These are phyloP conservation scores for Mortierella antarctica DNA, from an alignment of 192 early-diverging fungal genomes.

Conservation along the genomic window DNA sequence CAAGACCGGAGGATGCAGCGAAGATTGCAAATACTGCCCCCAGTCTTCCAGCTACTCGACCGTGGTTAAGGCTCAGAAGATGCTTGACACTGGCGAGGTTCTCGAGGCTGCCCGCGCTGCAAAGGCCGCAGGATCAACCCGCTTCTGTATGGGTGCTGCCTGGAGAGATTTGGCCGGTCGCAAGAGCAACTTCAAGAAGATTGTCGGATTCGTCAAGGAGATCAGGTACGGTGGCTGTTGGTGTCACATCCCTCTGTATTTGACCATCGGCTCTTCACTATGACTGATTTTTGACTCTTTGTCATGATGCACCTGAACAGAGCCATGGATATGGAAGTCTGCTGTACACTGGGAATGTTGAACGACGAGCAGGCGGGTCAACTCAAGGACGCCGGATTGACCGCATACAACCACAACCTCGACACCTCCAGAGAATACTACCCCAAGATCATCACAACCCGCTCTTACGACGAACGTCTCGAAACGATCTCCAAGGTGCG, in stretches of 20 bases:
- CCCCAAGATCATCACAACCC: constrained; percentile 86
- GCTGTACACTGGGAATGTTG: constrained; percentile 88
- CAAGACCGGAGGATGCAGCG: constrained; percentile 87
- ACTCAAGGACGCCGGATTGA: constrained; percentile 85
- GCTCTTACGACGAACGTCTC: constrained; percentile 82
- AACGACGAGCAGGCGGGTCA: constrained; percentile 75
- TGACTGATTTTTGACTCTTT: not conserved
- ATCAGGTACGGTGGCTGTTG: constrained; percentile 64
- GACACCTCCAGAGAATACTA: constrained; percentile 85
- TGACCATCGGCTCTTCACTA: not conserved
- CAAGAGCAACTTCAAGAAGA: constrained; percentile 85
- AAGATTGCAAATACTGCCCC: constrained; percentile 87
- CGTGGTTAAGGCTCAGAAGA: constrained; percentile 72
- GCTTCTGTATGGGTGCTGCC: constrained; percentile 91
- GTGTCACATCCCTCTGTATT: constrained; percentile 1
- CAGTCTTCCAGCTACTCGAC: constrained; percentile 84
- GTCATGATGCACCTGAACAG: constrained; percentile 26
- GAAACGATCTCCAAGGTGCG: constrained; percentile 78
- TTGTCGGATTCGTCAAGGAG: constrained; percentile 77
- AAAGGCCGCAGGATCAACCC: constrained; percentile 79
- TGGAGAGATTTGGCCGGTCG: constrained; percentile 85
- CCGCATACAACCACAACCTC: constrained; percentile 90
- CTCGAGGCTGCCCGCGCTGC: constrained; percentile 76
- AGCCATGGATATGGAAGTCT: constrained; percentile 89
- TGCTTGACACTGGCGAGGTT: constrained; percentile 76